Evolutionary conservation across 306 rosid genomes (phyloP).

Genomic region (Cucurbita argyrosperma): DNA sequence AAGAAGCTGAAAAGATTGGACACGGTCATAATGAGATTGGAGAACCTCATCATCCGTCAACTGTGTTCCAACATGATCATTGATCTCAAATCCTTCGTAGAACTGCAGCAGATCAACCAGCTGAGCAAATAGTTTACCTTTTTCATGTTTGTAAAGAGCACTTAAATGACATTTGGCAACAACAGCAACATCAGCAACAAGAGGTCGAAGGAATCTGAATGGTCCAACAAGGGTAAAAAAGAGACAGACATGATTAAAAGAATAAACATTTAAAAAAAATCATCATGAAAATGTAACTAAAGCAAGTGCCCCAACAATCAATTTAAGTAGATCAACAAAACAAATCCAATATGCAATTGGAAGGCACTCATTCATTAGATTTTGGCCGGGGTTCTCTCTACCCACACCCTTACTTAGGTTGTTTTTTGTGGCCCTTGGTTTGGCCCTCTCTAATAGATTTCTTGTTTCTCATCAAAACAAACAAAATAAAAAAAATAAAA

Average conservation of each 20-base stretch:
- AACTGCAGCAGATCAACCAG: conserved; percentile 86
- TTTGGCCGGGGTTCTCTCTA: not conserved
- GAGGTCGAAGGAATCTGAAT: conserved; percentile 77
- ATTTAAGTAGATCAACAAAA: not conserved
- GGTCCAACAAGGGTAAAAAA: conserved; percentile 3
- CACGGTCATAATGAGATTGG: conserved; percentile 70
- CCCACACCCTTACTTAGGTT: not conserved
- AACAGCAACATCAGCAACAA: conserved; percentile 94
- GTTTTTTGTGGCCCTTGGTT: not conserved
- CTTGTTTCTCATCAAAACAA: not conserved
- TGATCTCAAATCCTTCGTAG: conserved; percentile 91
- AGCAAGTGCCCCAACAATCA: not conserved
- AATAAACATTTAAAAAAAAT: not conserved
- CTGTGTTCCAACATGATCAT: conserved; percentile 82
- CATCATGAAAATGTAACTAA: not conserved
- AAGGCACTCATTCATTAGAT: not conserved
- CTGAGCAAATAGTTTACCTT: conserved; percentile 92
- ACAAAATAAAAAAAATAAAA: not conserved
- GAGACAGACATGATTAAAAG: not conserved
- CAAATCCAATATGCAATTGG: not conserved
- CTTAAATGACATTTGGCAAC: conserved; percentile 96
- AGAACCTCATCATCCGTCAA: conserved; percentile 88
- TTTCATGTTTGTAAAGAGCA: conserved; percentile 77
- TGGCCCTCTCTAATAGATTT: not conserved
- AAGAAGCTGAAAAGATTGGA: conserved; percentile 78